Percentiles rank a stretch among this genome's conserved stretches.
These are phyloP conservation scores for Fusarium pseudonygamai DNA, from an alignment of 2,329 filamentous ascomycete species.

Conservation along the genomic window DNA sequence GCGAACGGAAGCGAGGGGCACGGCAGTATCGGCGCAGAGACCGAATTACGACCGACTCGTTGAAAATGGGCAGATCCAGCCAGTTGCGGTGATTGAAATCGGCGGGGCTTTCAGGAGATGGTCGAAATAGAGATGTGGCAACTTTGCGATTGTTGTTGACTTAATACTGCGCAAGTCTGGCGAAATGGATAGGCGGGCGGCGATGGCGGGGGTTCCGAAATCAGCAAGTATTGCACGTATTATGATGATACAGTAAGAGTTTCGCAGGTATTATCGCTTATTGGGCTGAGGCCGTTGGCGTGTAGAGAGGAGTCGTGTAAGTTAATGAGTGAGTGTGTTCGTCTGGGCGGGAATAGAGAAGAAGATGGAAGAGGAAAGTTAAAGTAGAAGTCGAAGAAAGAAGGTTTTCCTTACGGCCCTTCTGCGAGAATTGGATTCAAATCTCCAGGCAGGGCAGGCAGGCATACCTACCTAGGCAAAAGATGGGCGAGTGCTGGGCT, in stretches of 20 bases:
- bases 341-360: slow-evolving; percentile 1
- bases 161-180: slow-evolving; percentile 7
- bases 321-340: neutral
- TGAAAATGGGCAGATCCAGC: neutral
- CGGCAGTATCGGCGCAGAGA: slow-evolving; percentile 28
- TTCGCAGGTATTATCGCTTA: slow-evolving; percentile 14
- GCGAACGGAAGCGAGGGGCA: slow-evolving; percentile 25
- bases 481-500: slow-evolving; percentile 14
- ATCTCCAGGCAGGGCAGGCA: slow-evolving; percentile 31
- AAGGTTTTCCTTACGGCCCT: slow-evolving; percentile 39
- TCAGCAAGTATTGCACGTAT: slow-evolving; percentile 14
- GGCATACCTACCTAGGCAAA: neutral
- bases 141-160: slow-evolving; percentile 10
- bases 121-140: slow-evolving; percentile 8
- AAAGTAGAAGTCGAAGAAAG: slow-evolving; percentile 10
- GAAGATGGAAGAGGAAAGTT: slow-evolving; percentile 27
- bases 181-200: slow-evolving; percentile 16
- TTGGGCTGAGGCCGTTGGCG: neutral
- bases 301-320: neutral
- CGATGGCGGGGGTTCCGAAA: slow-evolving; percentile 28
- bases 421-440: slow-evolving; percentile 27
- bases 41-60: slow-evolving; percentile 24
- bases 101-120: neutral
- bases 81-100: neutral
- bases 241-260: slow-evolving; percentile 18